phyloP scores from a whole-genome alignment of 176 grass and related monocot genomes.

The Eleusine coracana region DNA sequence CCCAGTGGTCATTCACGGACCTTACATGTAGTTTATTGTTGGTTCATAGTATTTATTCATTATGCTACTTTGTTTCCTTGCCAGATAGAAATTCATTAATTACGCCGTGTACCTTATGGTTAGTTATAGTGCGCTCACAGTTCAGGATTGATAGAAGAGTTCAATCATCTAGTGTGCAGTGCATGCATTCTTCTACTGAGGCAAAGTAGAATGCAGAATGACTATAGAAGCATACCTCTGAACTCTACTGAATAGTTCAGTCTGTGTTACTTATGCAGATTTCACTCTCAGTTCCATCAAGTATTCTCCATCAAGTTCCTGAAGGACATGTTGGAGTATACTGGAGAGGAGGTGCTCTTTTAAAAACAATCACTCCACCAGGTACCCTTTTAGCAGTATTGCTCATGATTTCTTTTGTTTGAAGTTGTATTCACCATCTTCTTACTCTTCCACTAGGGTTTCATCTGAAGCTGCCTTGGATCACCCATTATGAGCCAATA shows the following conservation, averaged over 20 bases:
- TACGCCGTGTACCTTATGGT: neutral
- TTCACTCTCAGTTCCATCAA: slow-evolving; percentile 59
- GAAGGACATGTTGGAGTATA: slow-evolving; percentile 99
- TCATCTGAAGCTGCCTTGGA: slow-evolving; percentile 90
- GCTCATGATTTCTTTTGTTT: slow-evolving; percentile 25
- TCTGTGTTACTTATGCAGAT: slow-evolving; percentile 53
- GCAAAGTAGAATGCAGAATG: neutral
- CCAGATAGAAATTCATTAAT: slow-evolving; percentile 16
- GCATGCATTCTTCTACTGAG: slow-evolving; percentile 24
- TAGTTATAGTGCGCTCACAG: neutral
- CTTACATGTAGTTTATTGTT: slow-evolving; percentile 13
- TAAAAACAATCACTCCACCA: slow-evolving; percentile 89
- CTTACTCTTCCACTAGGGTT: slow-evolving; percentile 58
- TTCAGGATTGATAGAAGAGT: neutral
- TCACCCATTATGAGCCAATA: slow-evolving; percentile 95
- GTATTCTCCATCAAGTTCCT: slow-evolving; percentile 91
- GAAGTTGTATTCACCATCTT: slow-evolving; percentile 13
- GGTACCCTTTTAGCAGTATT: slow-evolving; percentile 46
- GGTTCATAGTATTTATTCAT: slow-evolving; percentile 10
- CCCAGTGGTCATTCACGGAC: neutral
- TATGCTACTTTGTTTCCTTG: slow-evolving; percentile 3
- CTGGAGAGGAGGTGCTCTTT: slow-evolving; percentile 97
- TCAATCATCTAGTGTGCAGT: neutral
- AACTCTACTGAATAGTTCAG: slow-evolving; percentile 23
- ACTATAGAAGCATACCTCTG: neutral